Base-by-base conservation (phyloP, 805 yeast species). In the Torulaspora maleeae region DNA sequence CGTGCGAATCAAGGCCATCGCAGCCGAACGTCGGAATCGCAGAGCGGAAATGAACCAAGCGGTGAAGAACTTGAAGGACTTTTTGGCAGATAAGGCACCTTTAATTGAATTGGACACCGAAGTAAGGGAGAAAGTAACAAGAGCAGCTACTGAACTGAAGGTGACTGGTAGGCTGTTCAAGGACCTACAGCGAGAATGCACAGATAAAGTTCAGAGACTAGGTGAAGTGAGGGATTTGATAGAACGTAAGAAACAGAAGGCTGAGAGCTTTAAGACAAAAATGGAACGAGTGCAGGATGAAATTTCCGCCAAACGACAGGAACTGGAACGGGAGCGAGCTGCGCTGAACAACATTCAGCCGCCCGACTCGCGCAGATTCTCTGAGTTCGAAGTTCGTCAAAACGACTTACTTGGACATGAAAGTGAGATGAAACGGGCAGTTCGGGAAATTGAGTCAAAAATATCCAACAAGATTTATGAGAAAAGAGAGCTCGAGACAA, bases 1-100 rank as follows among this genome's bases (percentile, higher is more conserved):
- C 53, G 79, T 76, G 15, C 70, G 70, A 25, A 58, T 75, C 5
- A 72, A 72, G 32, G 74, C 72, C 32, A 66, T 67, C 13, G 66
- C 64, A 34, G 51, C 47, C 4, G 60, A 61, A 22, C 56, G 67
- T 27, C 53, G 57, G 9, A 41, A 39, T 3, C 57, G 57, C 12
- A 64, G 66, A 47, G 51, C 44, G 7, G 61, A 60, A 17, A 54
- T 63, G 13, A 63, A 57, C 11, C 53, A 46, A 4, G 63, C 67
- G 5, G 58, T 59, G 27, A 36, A 43, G 57, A 68, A 37, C 50
- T 66, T 41, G 54, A 64, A 36, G 43, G 32, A 36, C 2, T 33
- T 64, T 6, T 27, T 49, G 13, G 48, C 59, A 3, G 61, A 56
- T n/a, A 54, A 57, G 38, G 59, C 60, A 40, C 61, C 62, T 8